phyloP scores from a whole-genome alignment of 2,329 filamentous ascomycete species.

The Rosellinia necatrix region DNA sequence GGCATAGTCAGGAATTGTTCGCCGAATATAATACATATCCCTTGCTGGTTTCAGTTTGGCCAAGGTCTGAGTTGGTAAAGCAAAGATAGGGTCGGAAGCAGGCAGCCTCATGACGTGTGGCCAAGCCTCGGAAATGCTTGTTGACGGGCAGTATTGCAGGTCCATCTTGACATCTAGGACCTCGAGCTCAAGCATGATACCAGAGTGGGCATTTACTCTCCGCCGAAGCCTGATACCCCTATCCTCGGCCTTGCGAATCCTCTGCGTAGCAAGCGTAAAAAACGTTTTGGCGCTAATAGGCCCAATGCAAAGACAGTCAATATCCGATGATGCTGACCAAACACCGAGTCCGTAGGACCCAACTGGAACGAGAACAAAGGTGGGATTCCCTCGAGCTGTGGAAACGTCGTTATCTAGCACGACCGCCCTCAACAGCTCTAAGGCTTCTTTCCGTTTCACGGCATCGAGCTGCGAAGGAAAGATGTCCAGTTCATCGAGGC shows the following conservation, averaged over 20 bases:
- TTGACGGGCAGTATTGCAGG: constrained; percentile 68
- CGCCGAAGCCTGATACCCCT: constrained; percentile 57
- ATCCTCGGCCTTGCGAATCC: constrained; percentile 53
- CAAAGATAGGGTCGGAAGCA: constrained; percentile 57
- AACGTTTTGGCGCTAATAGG: constrained; percentile 64
- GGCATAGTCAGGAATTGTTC: constrained; percentile 62
- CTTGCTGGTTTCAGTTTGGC: constrained; percentile 67
- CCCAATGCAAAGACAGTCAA: constrained; percentile 70
- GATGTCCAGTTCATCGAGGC: constrained; percentile 45
- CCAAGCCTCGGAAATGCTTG: constrained; percentile 58
- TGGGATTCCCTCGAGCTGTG: constrained; percentile 35
- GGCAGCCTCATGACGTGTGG: constrained; percentile 53
- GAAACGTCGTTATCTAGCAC: constrained; percentile 43
- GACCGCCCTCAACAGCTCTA: constrained; percentile 50
- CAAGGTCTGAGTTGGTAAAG: constrained; percentile 59
- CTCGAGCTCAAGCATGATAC: constrained; percentile 67
- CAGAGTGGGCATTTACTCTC: constrained; percentile 61
- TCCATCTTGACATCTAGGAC: constrained; percentile 64
- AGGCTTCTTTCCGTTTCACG: constrained; percentile 47
- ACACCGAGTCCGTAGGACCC: constrained; percentile 68
- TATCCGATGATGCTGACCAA: constrained; percentile 64
- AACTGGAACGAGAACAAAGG: constrained; percentile 62
- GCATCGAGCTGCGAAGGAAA: constrained; percentile 55
- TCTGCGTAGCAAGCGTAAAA: constrained; percentile 61
- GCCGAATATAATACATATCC: constrained; percentile 64